Evolutionary conservation across 768 basidiomycete genomes (phyloP).

Genomic region (Serendipita vermifera): DNA sequence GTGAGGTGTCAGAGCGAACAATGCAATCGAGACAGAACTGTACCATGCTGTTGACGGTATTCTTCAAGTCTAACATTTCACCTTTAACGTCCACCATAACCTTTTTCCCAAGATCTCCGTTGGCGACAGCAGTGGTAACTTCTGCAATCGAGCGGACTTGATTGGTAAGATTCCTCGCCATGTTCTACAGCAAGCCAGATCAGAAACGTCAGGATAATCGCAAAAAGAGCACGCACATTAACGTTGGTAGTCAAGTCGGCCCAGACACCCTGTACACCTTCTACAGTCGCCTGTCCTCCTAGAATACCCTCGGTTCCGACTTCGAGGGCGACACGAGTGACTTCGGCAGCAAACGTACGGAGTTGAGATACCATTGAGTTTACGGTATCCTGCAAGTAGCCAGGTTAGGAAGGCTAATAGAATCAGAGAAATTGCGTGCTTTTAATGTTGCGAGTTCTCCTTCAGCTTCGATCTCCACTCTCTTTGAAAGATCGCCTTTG

Average conservation of each 20-base stretch:
- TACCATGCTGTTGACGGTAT: slow-evolving; percentile 71
- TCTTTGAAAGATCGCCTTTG: slow-evolving; percentile 27
- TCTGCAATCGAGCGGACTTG: slow-evolving; percentile 89
- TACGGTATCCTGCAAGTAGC: slow-evolving; percentile 39
- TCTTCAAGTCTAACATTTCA: slow-evolving; percentile 80
- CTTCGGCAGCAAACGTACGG: slow-evolving; percentile 58
- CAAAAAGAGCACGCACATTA: slow-evolving; percentile 44
- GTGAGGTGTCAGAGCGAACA: slow-evolving; percentile 29
- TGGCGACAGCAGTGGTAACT: slow-evolving; percentile 58
- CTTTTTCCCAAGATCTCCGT: slow-evolving; percentile 68
- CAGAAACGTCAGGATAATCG: background rate
- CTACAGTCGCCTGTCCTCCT: slow-evolving; percentile 81
- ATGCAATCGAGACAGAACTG: slow-evolving; percentile 57
- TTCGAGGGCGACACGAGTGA: slow-evolving; percentile 72
- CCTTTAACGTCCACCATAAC: slow-evolving; percentile 90
- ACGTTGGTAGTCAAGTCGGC: slow-evolving; percentile 79
- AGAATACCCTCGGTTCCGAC: slow-evolving; percentile 85
- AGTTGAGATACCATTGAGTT: slow-evolving; percentile 93
- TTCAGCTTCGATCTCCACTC: slow-evolving; percentile 34
- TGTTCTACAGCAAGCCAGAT: slow-evolving; percentile 41
- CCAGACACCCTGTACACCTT: slow-evolving; percentile 91
- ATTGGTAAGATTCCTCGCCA: slow-evolving; percentile 73
- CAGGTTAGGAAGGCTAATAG: background rate
- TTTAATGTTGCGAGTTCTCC: slow-evolving; percentile 84
- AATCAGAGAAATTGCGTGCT: background rate